A percentile compares a stretch with the other conserved stretches of the same genome.
phyloP scores from a whole-genome alignment of 2,329 filamentous ascomycete genomes.

The Diaporthe eres region DNA sequence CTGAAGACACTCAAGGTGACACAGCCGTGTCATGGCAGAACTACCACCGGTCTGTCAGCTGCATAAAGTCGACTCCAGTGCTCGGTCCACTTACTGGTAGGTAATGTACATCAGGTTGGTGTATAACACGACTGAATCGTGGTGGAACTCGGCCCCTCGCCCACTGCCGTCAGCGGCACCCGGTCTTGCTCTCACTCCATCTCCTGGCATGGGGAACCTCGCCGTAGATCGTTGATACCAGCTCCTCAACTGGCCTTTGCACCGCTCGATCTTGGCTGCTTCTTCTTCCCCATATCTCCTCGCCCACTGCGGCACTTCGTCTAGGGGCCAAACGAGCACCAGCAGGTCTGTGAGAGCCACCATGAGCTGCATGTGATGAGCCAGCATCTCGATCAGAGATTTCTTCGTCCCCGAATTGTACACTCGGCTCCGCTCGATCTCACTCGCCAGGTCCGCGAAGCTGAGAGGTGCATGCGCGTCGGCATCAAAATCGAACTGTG shows the following conservation, averaged over 20 bases:
- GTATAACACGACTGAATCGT: slow-evolving; percentile 60
- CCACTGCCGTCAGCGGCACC: slow-evolving; percentile 36
- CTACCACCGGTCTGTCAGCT: slow-evolving; percentile 15
- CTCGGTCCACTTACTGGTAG: slow-evolving; percentile 58
- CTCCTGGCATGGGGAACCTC: slow-evolving; percentile 56
- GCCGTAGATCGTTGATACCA: slow-evolving; percentile 58
- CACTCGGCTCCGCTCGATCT: slow-evolving; percentile 59
- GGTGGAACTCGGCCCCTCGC: slow-evolving; percentile 50
- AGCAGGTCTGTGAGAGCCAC: slow-evolving; percentile 63
- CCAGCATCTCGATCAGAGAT: slow-evolving; percentile 59
- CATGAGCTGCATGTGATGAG: slow-evolving; percentile 61
- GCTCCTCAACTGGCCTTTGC: slow-evolving; percentile 53
- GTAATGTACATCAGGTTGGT: slow-evolving; percentile 66
- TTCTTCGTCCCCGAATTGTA: slow-evolving; percentile 62
- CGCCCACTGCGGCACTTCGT: slow-evolving; percentile 58
- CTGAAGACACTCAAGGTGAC: slow-evolving; percentile 62
- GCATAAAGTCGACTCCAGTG: not conserved
- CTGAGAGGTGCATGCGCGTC: slow-evolving; percentile 52
- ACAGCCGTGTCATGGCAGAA: slow-evolving; percentile 48
- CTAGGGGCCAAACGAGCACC: slow-evolving; percentile 59
- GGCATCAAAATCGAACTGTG: slow-evolving; percentile 49
- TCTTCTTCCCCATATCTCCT: slow-evolving; percentile 51
- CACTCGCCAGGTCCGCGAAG: slow-evolving; percentile 59
- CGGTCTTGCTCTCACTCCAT: slow-evolving; percentile 48
- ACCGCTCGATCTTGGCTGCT: slow-evolving; percentile 51